These are phyloP conservation scores for Cyanidiococcus yangmingshanensis DNA, from an alignment of 23 red algal species.

Conservation along the genomic window DNA sequence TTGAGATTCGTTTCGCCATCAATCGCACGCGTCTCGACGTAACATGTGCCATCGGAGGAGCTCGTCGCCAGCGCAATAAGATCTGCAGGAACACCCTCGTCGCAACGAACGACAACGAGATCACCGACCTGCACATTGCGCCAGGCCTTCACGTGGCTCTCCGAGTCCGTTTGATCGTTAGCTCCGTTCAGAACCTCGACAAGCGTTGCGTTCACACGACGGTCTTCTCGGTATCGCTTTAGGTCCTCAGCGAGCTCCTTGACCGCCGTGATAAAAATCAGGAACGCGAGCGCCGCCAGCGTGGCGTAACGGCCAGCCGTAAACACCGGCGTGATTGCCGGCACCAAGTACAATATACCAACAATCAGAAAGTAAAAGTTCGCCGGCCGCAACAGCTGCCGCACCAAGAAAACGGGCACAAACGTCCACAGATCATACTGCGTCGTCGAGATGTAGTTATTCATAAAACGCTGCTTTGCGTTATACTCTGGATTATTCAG, in stretches of 20 bases:
- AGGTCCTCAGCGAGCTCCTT: constrained; percentile 75
- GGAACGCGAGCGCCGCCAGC: constrained; percentile 44
- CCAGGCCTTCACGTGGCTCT: constrained; percentile 5
- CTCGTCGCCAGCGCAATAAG: constrained; percentile 59
- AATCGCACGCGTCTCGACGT: constrained; percentile 76
- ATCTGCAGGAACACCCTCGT: constrained; percentile 67
- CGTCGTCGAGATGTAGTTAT: constrained; percentile 82
- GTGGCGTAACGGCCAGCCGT: constrained; percentile 54
- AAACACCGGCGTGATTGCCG: constrained; percentile 44
- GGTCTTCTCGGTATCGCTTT: constrained; percentile 56
- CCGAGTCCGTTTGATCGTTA: constrained; percentile 10
- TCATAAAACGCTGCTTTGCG: constrained; percentile 20
- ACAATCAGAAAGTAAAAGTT: constrained; percentile 83
- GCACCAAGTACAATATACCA: constrained; percentile 49
- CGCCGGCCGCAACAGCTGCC: constrained; percentile 55
- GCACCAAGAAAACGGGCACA: constrained; percentile 45
- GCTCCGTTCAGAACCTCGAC: constrained; percentile 30
- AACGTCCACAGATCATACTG: constrained; percentile 54
- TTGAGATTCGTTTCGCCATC: constrained; percentile 98
- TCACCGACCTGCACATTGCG: constrained; percentile 64
- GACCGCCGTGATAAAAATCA: constrained; percentile 55
- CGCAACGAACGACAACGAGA: constrained; percentile 48
- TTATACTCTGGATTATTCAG: constrained; percentile 34
- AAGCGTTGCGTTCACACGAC: constrained; percentile 49
- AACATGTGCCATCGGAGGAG: constrained; percentile 51